A percentile compares a stretch with the other conserved stretches of the same genome.
phyloP scores from a whole-genome alignment of 345 rosid species.

The Jatropha curcas region DNA sequence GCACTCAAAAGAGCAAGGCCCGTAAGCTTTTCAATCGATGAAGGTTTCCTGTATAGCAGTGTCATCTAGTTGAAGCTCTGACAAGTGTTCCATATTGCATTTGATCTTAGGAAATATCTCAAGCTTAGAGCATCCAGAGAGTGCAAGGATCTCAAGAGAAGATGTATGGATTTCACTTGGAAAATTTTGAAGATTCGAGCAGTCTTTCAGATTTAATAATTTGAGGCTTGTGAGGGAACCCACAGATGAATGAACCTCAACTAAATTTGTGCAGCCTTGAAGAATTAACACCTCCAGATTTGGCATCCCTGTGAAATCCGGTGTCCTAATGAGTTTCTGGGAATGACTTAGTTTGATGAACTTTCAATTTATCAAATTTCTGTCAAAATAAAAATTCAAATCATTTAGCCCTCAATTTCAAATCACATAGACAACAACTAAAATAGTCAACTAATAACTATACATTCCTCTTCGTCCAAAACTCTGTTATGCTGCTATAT shows the following conservation, averaged over 20 bases:
- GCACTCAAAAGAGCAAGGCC: no score
- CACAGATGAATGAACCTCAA: constrained; percentile 5
- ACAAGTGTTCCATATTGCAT: no score
- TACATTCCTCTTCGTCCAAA: neutral
- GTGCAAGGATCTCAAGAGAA: neutral
- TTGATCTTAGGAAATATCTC: neutral
- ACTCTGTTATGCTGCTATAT: neutral
- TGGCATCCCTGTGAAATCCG: neutral
- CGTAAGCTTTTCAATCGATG: no score
- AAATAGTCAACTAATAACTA: no score
- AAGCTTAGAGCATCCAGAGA: neutral
- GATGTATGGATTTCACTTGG: neutral
- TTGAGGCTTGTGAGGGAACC: neutral
- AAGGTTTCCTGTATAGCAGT: no score
- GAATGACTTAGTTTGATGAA: neutral
- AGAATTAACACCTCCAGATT: neutral
- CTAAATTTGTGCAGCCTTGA: constrained; percentile 2
- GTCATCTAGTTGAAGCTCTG: no score
- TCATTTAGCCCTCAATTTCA: no score
- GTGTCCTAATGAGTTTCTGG: neutral
- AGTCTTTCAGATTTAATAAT: constrained; percentile 1
- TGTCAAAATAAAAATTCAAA: no score
- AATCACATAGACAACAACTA: neutral
- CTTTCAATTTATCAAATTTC: no score
- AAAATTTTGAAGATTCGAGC: neutral